Conservation (phyloP, 768 basidiomycete genomes). For the Hirschioporus abietinus region DNA sequence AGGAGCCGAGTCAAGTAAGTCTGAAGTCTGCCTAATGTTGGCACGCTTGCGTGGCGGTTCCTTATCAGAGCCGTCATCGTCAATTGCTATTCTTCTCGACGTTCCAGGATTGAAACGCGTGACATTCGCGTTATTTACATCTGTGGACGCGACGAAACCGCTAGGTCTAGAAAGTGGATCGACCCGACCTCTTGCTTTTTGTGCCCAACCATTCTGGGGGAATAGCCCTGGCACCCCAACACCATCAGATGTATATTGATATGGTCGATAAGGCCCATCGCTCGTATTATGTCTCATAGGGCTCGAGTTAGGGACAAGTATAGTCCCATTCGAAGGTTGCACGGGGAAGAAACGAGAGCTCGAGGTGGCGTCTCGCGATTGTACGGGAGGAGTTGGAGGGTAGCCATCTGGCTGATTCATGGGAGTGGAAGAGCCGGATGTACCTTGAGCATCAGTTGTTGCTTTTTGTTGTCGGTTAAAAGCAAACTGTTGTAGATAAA, state of each 20-base stretch:
- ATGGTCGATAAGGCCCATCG: constrained; percentile 34
- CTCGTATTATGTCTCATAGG: constrained; percentile 41
- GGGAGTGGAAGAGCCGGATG: not conserved
- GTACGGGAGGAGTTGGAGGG: constrained; percentile 33
- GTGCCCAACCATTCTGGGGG: constrained; percentile 33
- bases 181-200: constrained; percentile 23
- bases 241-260: constrained; percentile 36
- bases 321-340: constrained; percentile 44
- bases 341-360: constrained; percentile 55
- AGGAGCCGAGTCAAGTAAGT: constrained; percentile 38
- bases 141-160: constrained; percentile 43
- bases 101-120: constrained; percentile 39
- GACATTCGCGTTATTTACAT: constrained; percentile 45
- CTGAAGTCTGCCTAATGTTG: constrained; percentile 44
- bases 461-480: not conserved
- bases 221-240: constrained; percentile 37
- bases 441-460: not conserved
- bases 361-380: constrained; percentile 74
- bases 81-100: constrained; percentile 31
- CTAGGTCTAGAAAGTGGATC: constrained; percentile 60
- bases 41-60: constrained; percentile 70
- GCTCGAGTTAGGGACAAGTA: constrained; percentile 77
- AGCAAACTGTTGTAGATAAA: not conserved
- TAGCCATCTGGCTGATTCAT: not conserved
- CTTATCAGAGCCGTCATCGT: constrained; percentile 39